Base-by-base conservation (phyloP, 331 rosid genomes). In the Malus hybrid region DNA sequence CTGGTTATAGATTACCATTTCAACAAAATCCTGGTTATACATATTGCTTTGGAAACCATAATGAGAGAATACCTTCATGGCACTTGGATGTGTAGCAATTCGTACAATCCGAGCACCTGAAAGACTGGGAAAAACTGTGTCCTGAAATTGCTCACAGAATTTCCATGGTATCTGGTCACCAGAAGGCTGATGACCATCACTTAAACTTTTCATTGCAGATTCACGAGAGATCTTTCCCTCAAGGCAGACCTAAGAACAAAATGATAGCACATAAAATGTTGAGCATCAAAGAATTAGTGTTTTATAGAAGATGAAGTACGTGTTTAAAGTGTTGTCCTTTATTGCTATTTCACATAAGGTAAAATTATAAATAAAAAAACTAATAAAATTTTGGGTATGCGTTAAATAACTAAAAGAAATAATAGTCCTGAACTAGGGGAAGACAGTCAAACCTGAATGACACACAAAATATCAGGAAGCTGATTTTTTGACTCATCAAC, bases 101-200 rank as follows among this genome's bases (percentile, higher is more conserved):
- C 99, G 97, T 34, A 94, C 99, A 83, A 94, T 92, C 56, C 97
- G 97, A 83, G 86, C 99, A 56, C 99, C 99, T 29, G 97, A 94
- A 60, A 94, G 95, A 60, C 88, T 85, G 27, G 99, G 99, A 55
- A 94, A 91, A 77, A 78, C 92, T 0, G 90, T 87, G 76, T 92
- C 99, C 69, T 91, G 96, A 73, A 90, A 94, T 80, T 90, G 96
- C 85, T 94, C 99, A 80, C 90, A 87, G 78, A 94, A 90, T 84
- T 94, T 94, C 99, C 97, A 92, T 36, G 99, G 96, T 78, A 92
- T 87, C 87, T 94, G 99, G 81, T 94, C 99, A 70, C 99, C 99
- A 79, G 14, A 84, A 60, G 99, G 99, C 79, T 85, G 92, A 85
- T 81, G 87, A 80, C 99, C 97, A 80, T 85, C 83, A 68, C 96